Evolutionary conservation across 1,284 basidiomycete genomes (phyloP), one percentile per base, ranked within the genome.

Genomic region (Kwoniella shivajii): DNA sequence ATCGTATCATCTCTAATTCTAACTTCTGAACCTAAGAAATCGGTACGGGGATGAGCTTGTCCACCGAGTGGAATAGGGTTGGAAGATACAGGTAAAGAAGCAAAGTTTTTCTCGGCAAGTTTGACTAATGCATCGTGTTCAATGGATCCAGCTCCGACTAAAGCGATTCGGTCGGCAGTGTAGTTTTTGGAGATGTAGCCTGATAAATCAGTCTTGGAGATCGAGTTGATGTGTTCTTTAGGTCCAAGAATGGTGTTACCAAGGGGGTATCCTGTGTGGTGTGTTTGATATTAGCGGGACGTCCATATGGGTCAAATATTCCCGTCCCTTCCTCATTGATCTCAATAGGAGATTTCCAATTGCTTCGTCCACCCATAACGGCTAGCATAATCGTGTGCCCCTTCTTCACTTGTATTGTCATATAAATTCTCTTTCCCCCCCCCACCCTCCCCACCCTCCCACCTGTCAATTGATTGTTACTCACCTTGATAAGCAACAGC

Each of bases 111-210:
- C 80, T 93, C 87, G 53, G 95, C 96, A 57, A 97, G 88, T 78
- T 93, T 88, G 79, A 97, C 92, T 65, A 99, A 88, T 69, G 91
- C 88, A 31, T 84, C 82, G 81, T 99, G 95, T 72, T 93, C 88
- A 68, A 99, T 88, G 66, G 93, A 95, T 64, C 96, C 96, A 55
- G 94, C 88, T 66, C 96, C 96, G 66, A 97, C 95, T 59, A 99
- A 88, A 59, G 96, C 92, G 92, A 99, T 98, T 66, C 93, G 91
- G 83, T 99, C 95, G 56, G 95, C 88, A 51, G 92, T 94, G 82
- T 99, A 99, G 84, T 99, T 98, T 71, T 88, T 93, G 80, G 92
- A 87, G 82, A 99, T 98, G 83, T 99, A 99, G 49, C 83, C 84
- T 36, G 84, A 79, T 50, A 99, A 87, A 80, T 99, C 92, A 67